Conservation (phyloP, 2,329 filamentous ascomycete species). For the Claviceps sorghi region DNA sequence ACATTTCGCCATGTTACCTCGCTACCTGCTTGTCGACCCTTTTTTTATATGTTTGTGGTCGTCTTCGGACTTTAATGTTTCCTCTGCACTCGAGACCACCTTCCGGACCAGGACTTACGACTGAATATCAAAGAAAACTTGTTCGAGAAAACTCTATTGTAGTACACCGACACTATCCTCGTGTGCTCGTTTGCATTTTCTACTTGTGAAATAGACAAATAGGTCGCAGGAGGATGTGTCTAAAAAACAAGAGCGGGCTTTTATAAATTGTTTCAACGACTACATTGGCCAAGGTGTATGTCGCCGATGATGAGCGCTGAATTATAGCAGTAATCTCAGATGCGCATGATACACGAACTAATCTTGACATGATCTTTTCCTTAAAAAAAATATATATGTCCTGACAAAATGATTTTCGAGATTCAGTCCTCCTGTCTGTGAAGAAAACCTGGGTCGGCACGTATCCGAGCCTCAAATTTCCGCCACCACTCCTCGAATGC, state of each 20-base stretch:
- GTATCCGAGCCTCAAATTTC: constrained; percentile 82
- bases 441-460: constrained; percentile 76
- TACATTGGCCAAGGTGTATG: neutral
- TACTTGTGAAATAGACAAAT: neutral
- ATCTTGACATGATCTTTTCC: neutral
- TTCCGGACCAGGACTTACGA: neutral
- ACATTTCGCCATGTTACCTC: neutral
- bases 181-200: neutral
- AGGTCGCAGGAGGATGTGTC: neutral
- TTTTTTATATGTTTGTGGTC: neutral
- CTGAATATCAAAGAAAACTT: neutral
- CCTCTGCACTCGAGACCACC: neutral
- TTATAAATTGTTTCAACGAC: neutral
- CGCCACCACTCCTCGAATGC: constrained; percentile 96
- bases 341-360: neutral
- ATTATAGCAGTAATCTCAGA: neutral
- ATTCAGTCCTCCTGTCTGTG: constrained; percentile 39
- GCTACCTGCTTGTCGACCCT: neutral
- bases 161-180: neutral
- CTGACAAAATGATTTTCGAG: neutral
- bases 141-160: neutral
- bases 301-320: neutral
- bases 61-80: neutral
- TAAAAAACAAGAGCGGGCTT: neutral
- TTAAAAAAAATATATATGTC: neutral